Conservation (phyloP, 139 green algal genomes). For the Coelastrella sp. region DNA sequence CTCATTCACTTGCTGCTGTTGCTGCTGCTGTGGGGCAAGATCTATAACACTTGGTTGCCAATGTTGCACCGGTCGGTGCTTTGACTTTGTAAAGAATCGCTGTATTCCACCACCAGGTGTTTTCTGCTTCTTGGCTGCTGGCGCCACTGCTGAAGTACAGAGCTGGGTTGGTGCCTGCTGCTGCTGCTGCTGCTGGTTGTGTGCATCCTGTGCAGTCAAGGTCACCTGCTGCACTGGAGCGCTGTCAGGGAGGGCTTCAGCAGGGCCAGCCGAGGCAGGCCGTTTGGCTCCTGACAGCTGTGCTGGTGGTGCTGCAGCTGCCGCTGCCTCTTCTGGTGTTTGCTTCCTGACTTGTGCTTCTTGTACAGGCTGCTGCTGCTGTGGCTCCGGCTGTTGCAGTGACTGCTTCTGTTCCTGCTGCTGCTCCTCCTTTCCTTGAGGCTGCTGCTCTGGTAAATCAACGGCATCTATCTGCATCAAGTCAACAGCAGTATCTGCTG, state of each 20-base stretch:
- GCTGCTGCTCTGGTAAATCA: background rate
- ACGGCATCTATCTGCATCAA: background rate
- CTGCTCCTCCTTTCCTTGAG: too few species aligned
- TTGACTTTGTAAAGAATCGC: slow-evolving; percentile 11
- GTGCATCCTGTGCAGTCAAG: background rate
- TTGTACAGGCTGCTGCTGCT: slow-evolving; percentile 6
- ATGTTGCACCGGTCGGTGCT: background rate
- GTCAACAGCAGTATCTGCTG: background rate
- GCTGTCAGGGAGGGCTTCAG: background rate
- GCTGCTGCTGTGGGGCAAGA: background rate
- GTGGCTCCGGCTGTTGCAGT: too few species aligned
- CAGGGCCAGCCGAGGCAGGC: background rate
- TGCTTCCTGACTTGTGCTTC: background rate
- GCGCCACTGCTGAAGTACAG: background rate
- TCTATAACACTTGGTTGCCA: background rate
- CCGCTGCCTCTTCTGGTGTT: background rate
- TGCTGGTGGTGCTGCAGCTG: slow-evolving; percentile 17
- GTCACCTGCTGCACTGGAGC: too few species aligned
- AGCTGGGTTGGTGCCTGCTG: background rate
- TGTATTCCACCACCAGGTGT: background rate
- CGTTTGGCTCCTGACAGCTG: background rate
- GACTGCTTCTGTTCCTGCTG: slow-evolving; percentile 2
- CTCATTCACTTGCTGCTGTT: background rate
- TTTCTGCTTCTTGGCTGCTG: slow-evolving; percentile 37
- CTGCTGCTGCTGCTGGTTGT: background rate